Evolutionary conservation across 257 asterid species (phyloP).

Genomic region (Linaria vulgaris): DNA sequence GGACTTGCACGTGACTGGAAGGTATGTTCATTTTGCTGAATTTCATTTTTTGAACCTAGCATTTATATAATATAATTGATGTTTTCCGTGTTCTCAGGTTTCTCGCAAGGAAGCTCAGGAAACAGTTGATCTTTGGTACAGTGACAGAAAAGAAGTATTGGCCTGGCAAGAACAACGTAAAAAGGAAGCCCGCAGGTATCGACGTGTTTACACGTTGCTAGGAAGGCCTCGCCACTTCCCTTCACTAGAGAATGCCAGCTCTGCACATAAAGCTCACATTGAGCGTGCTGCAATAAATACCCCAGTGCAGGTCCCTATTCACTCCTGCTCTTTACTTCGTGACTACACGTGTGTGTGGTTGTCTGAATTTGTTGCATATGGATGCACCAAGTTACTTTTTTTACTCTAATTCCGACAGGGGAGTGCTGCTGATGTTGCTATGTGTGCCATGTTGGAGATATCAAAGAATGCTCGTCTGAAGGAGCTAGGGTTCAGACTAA

Average conservation of each 20-base stretch:
- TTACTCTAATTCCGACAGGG: conserved; percentile 52
- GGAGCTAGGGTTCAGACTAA: conserved; percentile 85
- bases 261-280: conserved; percentile 64
- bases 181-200: conserved; percentile 50
- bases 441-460: conserved; percentile 97
- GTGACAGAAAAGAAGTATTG: conserved; percentile 87
- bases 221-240: conserved; percentile 94
- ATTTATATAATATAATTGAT: conserved; percentile 8
- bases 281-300: conserved; percentile 98
- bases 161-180: conserved; percentile 83
- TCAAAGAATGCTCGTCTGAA: conserved; percentile 57
- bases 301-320: conserved; percentile 77
- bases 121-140: conserved; percentile 91
- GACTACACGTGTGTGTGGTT: background rate
- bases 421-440: conserved; percentile 98
- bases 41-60: background rate
- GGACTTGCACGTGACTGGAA: conserved; percentile 99
- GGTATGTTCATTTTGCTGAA: conserved; percentile 41
- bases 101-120: conserved; percentile 89
- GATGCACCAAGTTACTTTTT: background rate
- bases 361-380: conserved; percentile 4
- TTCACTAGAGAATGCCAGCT: conserved; percentile 54
- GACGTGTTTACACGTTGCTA: conserved; percentile 69
- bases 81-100: conserved; percentile 53
- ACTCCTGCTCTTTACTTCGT: background rate